A percentile compares a stretch with the other conserved stretches of the same genome.
phyloP scores from a whole-genome alignment of 2,329 filamentous ascomycete genomes.

The Leptosphaerulina australis region DNA sequence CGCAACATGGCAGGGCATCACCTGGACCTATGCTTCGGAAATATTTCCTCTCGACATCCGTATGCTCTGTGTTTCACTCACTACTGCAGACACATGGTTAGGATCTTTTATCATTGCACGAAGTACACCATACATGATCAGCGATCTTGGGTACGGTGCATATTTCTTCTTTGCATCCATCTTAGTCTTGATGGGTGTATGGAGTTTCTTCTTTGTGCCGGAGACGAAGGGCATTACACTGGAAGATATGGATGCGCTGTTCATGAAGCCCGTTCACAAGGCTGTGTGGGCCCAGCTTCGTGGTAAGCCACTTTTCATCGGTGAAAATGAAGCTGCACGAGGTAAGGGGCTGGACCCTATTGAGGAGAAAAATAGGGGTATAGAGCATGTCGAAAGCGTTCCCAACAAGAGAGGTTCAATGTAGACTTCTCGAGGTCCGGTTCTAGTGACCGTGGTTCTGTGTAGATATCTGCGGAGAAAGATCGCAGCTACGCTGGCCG shows the following conservation, averaged over 20 bases:
- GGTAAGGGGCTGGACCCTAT: constrained; percentile 24
- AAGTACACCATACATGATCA: constrained; percentile 49
- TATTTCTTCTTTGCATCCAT: constrained; percentile 50
- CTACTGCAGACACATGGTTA: constrained; percentile 49
- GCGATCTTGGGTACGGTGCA: constrained; percentile 46
- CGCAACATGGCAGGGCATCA: constrained; percentile 52
- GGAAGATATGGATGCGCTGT: constrained; percentile 42
- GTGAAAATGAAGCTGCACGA: constrained; percentile 23
- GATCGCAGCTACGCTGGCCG: constrained; percentile 1
- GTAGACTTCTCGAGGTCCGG: constrained; percentile 5
- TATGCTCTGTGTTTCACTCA: constrained; percentile 49
- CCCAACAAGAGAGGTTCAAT: constrained; percentile 2
- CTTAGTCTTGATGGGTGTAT: constrained; percentile 38
- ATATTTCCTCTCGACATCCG: constrained; percentile 55
- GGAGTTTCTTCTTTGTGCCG: constrained; percentile 43
- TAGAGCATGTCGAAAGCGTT: constrained; percentile 29
- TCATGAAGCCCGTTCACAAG: constrained; percentile 37
- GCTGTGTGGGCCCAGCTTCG: constrained; percentile 41
- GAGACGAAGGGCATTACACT: constrained; percentile 43
- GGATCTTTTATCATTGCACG: constrained; percentile 50
- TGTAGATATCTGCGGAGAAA: neutral
- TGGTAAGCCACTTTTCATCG: constrained; percentile 26
- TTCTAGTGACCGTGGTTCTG: neutral
- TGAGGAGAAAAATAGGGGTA: constrained; percentile 26
- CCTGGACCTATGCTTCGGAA: constrained; percentile 56